These are phyloP conservation scores for Aspergillus fumigatus DNA, from an alignment of 2,329 filamentous ascomycete species.

Conservation along the genomic window DNA sequence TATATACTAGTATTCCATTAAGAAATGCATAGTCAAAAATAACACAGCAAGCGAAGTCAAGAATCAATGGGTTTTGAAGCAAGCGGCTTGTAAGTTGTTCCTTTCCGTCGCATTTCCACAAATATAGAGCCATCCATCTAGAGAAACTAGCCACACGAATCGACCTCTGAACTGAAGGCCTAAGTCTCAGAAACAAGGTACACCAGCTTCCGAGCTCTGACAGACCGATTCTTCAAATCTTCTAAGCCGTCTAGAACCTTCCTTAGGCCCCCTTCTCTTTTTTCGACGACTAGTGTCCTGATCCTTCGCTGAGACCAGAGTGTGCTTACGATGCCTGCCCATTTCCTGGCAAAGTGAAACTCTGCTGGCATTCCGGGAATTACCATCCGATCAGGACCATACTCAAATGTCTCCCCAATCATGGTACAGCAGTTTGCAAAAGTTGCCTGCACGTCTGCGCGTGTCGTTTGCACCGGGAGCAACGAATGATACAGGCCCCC, in stretches of 20 bases:
- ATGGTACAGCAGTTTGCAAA: neutral
- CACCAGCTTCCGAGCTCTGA: neutral
- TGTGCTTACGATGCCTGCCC: neutral
- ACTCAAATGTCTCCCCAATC: slow-evolving; percentile 1
- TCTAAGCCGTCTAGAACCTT: neutral
- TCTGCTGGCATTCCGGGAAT: neutral
- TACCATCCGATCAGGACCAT: neutral
- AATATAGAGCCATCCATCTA: no score
- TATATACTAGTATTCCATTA: no score
- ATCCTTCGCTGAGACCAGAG: neutral
- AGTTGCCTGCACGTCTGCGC: neutral
- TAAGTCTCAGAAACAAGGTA: neutral
- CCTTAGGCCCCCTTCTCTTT: neutral
- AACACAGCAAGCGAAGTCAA: no score
- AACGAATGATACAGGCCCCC: slow-evolving; percentile 9
- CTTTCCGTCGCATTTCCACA: no score
- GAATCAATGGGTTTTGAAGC: no score
- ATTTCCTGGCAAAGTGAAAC: slow-evolving; percentile 1
- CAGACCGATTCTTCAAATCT: neutral
- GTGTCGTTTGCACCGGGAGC: neutral
- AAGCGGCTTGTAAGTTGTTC: no score
- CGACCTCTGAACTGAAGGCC: no score
- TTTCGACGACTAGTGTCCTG: neutral
- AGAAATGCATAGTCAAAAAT: no score
- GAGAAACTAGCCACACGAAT: no score